A percentile compares a stretch with the other conserved stretches of the same genome.
These are phyloP conservation scores for Alternaria longipes DNA, from an alignment of 2,329 filamentous ascomycete genomes.

Conservation along the genomic window DNA sequence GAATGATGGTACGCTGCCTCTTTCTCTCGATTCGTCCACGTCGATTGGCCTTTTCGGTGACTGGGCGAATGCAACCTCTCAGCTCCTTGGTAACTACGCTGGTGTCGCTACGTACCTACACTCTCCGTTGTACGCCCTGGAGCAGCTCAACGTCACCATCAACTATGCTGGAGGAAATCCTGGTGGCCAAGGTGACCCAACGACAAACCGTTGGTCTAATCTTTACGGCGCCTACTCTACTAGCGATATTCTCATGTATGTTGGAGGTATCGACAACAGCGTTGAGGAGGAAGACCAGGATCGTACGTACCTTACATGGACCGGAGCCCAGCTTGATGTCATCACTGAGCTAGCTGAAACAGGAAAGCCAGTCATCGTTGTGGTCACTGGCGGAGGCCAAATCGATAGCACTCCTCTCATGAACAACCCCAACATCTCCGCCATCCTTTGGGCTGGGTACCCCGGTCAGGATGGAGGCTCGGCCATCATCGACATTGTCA, in stretches of 20 bases:
- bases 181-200: conserved; percentile 41
- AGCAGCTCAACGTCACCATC: conserved; percentile 55
- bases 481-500: conserved; percentile 65
- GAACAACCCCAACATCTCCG: conserved; percentile 58
- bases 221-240: conserved; percentile 33
- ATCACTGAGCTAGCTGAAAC: conserved; percentile 58
- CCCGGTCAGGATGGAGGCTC: conserved; percentile 68
- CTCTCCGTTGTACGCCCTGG: conserved; percentile 63
- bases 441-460: conserved; percentile 67
- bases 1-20: conserved; percentile 60
- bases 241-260: conserved; percentile 64
- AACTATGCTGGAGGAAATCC: conserved; percentile 38
- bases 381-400: conserved; percentile 63
- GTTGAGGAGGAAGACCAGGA: conserved; percentile 65
- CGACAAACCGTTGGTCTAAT: conserved; percentile 33
- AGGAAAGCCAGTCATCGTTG: conserved; percentile 62
- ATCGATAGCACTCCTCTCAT: conserved; percentile 64
- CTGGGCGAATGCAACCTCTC: conserved; percentile 64
- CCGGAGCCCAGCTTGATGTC: conserved; percentile 61
- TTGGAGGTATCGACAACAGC: conserved; percentile 65
- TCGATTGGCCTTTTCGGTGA: conserved; percentile 66
- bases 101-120: conserved; percentile 65
- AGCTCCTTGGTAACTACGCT: conserved; percentile 69
- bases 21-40: conserved; percentile 50
- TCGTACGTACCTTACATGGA: conserved; percentile 63